A percentile compares a stretch with the other conserved stretches of the same genome.
phyloP scores from a whole-genome alignment of 306 rosid genomes.

The Glycine latifolia region DNA sequence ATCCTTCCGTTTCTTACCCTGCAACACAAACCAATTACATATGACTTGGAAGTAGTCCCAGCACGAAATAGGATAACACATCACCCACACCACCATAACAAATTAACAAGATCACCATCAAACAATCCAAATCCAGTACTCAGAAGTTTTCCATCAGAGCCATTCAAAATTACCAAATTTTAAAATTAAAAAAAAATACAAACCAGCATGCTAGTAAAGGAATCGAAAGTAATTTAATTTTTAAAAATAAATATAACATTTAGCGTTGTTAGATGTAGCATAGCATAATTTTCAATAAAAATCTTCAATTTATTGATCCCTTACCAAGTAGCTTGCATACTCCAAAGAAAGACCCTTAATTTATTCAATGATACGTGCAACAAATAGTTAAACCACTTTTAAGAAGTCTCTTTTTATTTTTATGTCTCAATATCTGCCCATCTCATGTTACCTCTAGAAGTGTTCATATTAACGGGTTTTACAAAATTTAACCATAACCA shows the following conservation, averaged over 20 bases:
- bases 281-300: background rate
- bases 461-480: too few relatives aligned
- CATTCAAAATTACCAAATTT: too few relatives aligned
- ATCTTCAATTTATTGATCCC: background rate
- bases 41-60: background rate
- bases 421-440: background rate
- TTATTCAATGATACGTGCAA: background rate
- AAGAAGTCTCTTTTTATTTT: background rate
- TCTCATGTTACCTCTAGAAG: too few relatives aligned
- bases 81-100: background rate
- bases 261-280: background rate
- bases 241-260: background rate
- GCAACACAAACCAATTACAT: conserved; percentile 34
- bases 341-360: background rate
- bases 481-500: too few relatives aligned
- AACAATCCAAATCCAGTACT: too few relatives aligned
- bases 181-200: too few relatives aligned
- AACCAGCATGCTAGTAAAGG: too few relatives aligned
- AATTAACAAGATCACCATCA: background rate
- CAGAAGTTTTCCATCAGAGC: too few relatives aligned
- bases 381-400: background rate
- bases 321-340: background rate
- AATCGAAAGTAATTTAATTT: too few relatives aligned
- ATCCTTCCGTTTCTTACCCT: conserved; percentile 68
- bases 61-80: background rate